Evolutionary conservation across 805 yeast genomes (phyloP), one percentile per base, ranked within the genome.

Genomic region (Monosporozyma aerobia): DNA sequence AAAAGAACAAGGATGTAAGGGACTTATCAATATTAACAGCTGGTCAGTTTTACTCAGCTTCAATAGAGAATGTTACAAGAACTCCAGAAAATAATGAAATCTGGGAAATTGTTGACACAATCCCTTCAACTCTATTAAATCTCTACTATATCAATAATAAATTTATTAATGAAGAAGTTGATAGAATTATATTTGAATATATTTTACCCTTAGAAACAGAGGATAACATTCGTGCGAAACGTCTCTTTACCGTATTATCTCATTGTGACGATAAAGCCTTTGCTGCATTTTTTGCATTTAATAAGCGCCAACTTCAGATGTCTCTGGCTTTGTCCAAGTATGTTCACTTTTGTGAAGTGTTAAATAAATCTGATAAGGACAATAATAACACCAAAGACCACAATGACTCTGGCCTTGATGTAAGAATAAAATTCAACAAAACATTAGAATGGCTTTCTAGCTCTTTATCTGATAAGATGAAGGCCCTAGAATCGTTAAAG

Each of bases 61-160:
- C 79, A 69, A 70, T 63, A 61, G 63, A 29, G 55, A 29, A 59
- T 48, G 56, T 57, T 37, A 52, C 43, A 49, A 63, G 54, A 51
- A 57, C 53, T 3, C 33, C 29, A 2, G 54, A 56, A 10, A 59
- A 66, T 47, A 47, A 51, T 5, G 65, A 62, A 11, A 54, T 65
- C 1, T 66, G 68, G 63, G 64, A 61, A 5, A 55, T 69, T 9
- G 61, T 70, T 2, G 63, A 63, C 16, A 59, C 65, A 30, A 81
- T 89, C 27, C 96, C 97, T 1, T 78, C 80, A 45, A 75, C 77
- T 23, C 65, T 90, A 0, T 69, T 90, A 47, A 78, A 81, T 23
- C 73, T 87, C 45, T 75, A 85, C 49, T 90, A 86, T 61, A 83
- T 90, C 56, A 87, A 88, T 63, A 90, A 86, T 59, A 75, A 70